phyloP scores from a whole-genome alignment of 177 flowering plant species.

The Vitis hybrid region DNA sequence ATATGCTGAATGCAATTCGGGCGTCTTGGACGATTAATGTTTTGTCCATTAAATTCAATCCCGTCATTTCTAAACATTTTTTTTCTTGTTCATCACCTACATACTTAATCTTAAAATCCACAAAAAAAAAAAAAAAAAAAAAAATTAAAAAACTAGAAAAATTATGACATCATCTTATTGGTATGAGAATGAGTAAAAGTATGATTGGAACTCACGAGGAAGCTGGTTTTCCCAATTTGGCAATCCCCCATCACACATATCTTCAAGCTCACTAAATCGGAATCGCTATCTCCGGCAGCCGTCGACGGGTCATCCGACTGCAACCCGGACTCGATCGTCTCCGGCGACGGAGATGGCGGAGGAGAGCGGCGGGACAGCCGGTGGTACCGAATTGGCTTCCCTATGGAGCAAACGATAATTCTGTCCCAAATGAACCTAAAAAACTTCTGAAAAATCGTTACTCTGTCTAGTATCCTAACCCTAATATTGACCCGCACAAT shows the following conservation, averaged over 20 bases:
- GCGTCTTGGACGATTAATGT: slow-evolving; percentile 59
- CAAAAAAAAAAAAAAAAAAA: not conserved
- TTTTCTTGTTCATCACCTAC: slow-evolving; percentile 75
- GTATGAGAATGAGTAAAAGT: not conserved
- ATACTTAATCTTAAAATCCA: slow-evolving; percentile 61
- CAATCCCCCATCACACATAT: slow-evolving; percentile 85
- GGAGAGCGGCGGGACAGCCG: slow-evolving; percentile 27
- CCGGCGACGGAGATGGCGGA: slow-evolving; percentile 22
- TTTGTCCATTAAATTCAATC: slow-evolving; percentile 80
- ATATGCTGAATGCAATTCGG: slow-evolving; percentile 68
- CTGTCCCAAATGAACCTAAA: slow-evolving; percentile 61
- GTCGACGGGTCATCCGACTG: slow-evolving; percentile 7
- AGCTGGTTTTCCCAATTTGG: slow-evolving; percentile 89
- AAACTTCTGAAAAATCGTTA: slow-evolving; percentile 42
- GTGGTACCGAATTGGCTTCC: slow-evolving; percentile 43
- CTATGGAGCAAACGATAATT: slow-evolving; percentile 54
- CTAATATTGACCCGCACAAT: slow-evolving; percentile 35
- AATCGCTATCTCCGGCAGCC: slow-evolving; percentile 41
- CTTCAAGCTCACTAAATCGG: slow-evolving; percentile 74
- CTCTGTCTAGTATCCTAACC: slow-evolving; percentile 37
- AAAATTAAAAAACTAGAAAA: not conserved
- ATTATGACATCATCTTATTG: not conserved
- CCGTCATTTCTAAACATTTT: slow-evolving; percentile 55
- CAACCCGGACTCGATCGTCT: slow-evolving; percentile 11
- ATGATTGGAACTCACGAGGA: slow-evolving; percentile 49